These are phyloP conservation scores for Lentinula guzmanii DNA, from an alignment of 768 basidiomycete genomes.

Conservation along the genomic window DNA sequence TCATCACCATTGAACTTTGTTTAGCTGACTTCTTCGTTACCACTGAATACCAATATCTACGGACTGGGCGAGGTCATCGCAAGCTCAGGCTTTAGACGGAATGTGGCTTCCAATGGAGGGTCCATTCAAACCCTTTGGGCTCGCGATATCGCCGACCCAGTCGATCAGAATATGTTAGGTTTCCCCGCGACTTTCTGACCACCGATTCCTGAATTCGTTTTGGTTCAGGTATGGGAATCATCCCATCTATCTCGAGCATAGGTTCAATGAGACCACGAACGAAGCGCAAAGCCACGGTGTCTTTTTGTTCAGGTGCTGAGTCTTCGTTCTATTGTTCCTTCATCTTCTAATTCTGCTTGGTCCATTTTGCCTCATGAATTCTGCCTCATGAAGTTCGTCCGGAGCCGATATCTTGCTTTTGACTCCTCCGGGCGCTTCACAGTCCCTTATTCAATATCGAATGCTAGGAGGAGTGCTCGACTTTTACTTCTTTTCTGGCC, in stretches of 20 bases:
- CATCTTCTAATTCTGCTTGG: background rate
- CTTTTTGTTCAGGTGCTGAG: constrained; percentile 55
- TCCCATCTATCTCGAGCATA: constrained; percentile 68
- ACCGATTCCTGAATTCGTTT: background rate
- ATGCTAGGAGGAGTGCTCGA: constrained; percentile 71
- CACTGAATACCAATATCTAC: constrained; percentile 65
- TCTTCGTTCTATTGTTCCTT: background rate
- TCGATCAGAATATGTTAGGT: constrained; percentile 61
- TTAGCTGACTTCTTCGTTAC: constrained; percentile 61
- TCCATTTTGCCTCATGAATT: constrained; percentile 15
- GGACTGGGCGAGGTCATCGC: constrained; percentile 72
- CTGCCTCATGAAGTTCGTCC: constrained; percentile 37
- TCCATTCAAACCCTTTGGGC: constrained; percentile 69
- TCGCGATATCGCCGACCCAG: constrained; percentile 53
- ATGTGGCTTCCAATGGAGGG: constrained; percentile 48
- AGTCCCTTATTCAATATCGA: constrained; percentile 66
- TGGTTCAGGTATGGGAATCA: constrained; percentile 60
- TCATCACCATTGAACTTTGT: background rate
- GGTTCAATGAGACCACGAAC: constrained; percentile 45
- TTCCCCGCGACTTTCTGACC: background rate
- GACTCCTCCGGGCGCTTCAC: constrained; percentile 47
- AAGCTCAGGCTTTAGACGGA: constrained; percentile 62
- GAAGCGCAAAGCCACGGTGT: constrained; percentile 67
- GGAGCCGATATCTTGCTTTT: constrained; percentile 68
- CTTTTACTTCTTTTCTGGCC: constrained; percentile 71